Evolutionary conservation across 2,329 filamentous ascomycete genomes (phyloP).

Genomic region (Botrytis aclada): DNA sequence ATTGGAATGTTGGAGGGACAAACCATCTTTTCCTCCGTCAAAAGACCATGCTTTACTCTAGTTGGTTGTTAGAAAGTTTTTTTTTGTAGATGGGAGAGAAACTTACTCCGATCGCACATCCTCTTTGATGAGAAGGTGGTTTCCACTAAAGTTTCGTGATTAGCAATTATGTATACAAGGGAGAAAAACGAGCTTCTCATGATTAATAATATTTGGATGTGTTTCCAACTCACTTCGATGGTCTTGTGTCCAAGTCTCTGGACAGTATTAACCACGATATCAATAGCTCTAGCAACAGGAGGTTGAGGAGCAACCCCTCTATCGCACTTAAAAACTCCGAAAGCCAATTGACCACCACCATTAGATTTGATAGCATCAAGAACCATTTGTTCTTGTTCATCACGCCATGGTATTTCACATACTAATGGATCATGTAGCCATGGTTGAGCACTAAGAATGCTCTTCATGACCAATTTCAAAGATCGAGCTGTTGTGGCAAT

Average conservation of each 20-base stretch:
- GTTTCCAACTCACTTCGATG: constrained; percentile 38
- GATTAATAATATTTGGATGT: neutral
- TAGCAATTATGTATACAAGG: neutral
- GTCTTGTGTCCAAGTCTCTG: constrained; percentile 53
- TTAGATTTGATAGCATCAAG: constrained; percentile 42
- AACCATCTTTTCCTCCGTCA: constrained; percentile 49
- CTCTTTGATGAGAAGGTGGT: constrained; percentile 48
- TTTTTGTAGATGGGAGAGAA: constrained; percentile 26
- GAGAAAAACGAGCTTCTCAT: neutral
- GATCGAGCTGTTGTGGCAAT: constrained; percentile 54
- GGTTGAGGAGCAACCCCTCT: constrained; percentile 51
- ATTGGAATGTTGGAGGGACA: neutral
- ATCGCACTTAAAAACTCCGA: constrained; percentile 55
- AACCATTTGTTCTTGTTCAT: constrained; percentile 41
- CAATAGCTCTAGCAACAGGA: constrained; percentile 54
- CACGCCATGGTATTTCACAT: constrained; percentile 62
- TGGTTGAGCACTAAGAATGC: constrained; percentile 55
- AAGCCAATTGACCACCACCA: constrained; percentile 43
- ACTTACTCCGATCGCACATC: constrained; percentile 43
- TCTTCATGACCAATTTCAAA: constrained; percentile 53
- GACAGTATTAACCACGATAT: constrained; percentile 49
- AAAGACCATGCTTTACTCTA: constrained; percentile 41
- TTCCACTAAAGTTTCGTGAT: constrained; percentile 44
- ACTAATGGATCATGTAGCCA: constrained; percentile 67
- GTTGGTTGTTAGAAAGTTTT: neutral